These are phyloP conservation scores for Cercospora janseana DNA, from an alignment of 2,329 filamentous ascomycete species.

Conservation along the genomic window DNA sequence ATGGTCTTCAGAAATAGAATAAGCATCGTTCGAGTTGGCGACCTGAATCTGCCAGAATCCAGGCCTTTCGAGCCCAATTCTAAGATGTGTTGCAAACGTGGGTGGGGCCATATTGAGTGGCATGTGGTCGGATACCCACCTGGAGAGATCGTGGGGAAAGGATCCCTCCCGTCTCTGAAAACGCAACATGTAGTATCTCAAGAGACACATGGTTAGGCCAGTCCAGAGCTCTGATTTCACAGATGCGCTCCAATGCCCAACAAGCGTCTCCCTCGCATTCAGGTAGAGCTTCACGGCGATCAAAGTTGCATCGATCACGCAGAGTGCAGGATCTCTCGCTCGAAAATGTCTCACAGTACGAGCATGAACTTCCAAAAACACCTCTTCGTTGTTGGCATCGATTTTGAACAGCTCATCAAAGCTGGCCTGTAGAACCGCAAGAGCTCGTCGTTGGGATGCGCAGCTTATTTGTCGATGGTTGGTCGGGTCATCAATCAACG, in stretches of 20 bases:
- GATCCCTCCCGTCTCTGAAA: too few species aligned
- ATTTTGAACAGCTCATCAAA: not conserved
- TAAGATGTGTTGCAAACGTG: too few species aligned
- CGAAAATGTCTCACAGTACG: not conserved
- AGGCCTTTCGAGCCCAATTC: too few species aligned
- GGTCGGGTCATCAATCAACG: not conserved
- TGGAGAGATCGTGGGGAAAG: too few species aligned
- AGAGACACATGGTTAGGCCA: too few species aligned
- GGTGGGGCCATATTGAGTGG: too few species aligned
- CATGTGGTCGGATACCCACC: too few species aligned
- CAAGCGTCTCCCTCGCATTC: not conserved
- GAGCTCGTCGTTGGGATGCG: not conserved
- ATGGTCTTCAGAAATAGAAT: too few species aligned
- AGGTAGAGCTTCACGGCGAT: not conserved
- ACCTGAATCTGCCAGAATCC: too few species aligned
- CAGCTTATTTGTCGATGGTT: not conserved
- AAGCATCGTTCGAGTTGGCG: too few species aligned
- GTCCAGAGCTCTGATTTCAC: not conserved
- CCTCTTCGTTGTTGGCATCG: not conserved
- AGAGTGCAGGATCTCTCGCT: not conserved
- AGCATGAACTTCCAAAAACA: not conserved
- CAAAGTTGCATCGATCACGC: not conserved
- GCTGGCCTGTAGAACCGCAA: not conserved
- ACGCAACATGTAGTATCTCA: too few species aligned
- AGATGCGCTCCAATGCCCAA: not conserved